Conservation (phyloP, 768 basidiomycete genomes). For the Coprinopsis strossmayeri region DNA sequence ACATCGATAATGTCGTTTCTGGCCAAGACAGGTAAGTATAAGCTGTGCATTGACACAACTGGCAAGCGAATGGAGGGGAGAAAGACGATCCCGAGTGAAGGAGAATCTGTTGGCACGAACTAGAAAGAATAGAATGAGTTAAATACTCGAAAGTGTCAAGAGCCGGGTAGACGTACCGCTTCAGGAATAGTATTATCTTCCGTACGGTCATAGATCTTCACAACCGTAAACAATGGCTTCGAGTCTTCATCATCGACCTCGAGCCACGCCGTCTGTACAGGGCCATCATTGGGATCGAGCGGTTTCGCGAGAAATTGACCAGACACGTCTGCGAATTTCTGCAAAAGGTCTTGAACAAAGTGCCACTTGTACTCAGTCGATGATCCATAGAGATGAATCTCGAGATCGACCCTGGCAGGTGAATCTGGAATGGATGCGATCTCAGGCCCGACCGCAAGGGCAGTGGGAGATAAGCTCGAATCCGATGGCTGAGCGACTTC, state of each 20-base stretch:
- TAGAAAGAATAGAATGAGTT: conserved; percentile 27
- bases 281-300: conserved; percentile 19
- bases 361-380: conserved; percentile 55
- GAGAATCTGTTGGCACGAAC: conserved; percentile 36
- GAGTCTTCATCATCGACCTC: conserved; percentile 20
- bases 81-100: conserved; percentile 64
- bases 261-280: conserved; percentile 23
- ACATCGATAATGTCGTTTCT: conserved; percentile 14
- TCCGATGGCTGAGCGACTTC: conserved; percentile 20
- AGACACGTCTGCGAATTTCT: conserved; percentile 42
- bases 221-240: conserved; percentile 21
- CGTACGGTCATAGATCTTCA: conserved; percentile 34
- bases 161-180: conserved; percentile 26
- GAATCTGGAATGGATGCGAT: too few relatives aligned
- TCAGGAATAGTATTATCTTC: conserved; percentile 16
- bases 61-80: conserved; percentile 43
- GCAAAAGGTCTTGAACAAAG: conserved; percentile 52
- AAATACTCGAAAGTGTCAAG: conserved; percentile 19
- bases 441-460: conserved; percentile 30
- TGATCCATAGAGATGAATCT: conserved; percentile 63
- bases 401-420: conserved; percentile 36
- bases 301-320: conserved; percentile 24
- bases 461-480: conserved; percentile 24
- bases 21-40: conserved; percentile 54
- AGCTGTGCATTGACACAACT: conserved; percentile 29